Evolutionary conservation across 805 yeast genomes (phyloP), one percentile per base, ranked within the genome.

Genomic region (Gaillardinia entomophila): DNA sequence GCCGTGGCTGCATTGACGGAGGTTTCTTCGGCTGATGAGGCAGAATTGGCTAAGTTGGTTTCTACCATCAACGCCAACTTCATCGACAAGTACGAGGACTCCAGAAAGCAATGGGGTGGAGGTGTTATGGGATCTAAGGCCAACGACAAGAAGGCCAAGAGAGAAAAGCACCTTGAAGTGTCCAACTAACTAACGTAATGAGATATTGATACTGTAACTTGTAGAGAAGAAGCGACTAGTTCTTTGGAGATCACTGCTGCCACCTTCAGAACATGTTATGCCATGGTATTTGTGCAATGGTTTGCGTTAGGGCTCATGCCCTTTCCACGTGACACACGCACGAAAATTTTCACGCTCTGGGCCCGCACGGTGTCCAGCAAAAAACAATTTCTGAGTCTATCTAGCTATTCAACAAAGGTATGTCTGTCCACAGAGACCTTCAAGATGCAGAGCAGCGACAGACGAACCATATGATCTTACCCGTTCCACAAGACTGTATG

Each of bases 71-170:
- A 87, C 73, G 82, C 95, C 52, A 88, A 87, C 92, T 90, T 82
- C 73, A 67, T 71, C 57, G 95, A 85, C 65, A 86, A 87, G 73
- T 86, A 82, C 83, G 97, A 90, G 62, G 97, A 92, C 56, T 62
- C 77, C 64, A 90, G 94, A 80, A 88, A 86, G 75, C 95, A 87
- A 82, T 90, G 98, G 98, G 97, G 97, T 79, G 98, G 98, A 79
- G 98, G 98, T 79, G 64, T 87, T 70, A 75, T 92, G 79, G 96
- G 97, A 70, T 73, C 83, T 56, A 92, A 90, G 78, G 87, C 97
- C 60, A 77, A 76, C 60, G 92, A 80, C 62, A 86, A 82, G 76
- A 63, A 68, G 47, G 89, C 77, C 55, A 86, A 84, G 81, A 79
- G 68, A 61, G 81, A 78, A 49, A 79, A 73, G 71, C 6, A 19